A percentile compares a stretch with the other conserved stretches of the same genome.
phyloP scores from a whole-genome alignment of 371 early-diverging fungal species.

The Rhizomucor pusillus region DNA sequence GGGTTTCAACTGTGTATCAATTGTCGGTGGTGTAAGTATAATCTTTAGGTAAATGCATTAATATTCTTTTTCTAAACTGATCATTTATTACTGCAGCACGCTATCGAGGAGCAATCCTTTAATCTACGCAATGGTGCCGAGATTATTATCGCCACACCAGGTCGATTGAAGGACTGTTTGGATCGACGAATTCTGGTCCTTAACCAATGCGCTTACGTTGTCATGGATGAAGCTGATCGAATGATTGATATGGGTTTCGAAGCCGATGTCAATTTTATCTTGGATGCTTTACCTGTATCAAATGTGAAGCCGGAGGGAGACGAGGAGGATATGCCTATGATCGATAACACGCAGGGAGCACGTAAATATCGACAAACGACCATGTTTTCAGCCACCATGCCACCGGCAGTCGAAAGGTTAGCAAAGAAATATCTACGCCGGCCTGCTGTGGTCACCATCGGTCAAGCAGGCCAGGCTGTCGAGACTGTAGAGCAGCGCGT shows the following conservation, averaged over 20 bases:
- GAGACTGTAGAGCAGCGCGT: constrained; percentile 93
- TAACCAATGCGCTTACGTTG: constrained; percentile 86
- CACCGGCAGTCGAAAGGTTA: constrained; percentile 89
- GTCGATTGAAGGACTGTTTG: constrained; percentile 88
- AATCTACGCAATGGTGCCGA: constrained; percentile 85
- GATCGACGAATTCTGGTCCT: constrained; percentile 83
- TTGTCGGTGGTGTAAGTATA: constrained; percentile 87
- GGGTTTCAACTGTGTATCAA: constrained; percentile 82
- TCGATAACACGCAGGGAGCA: constrained; percentile 24
- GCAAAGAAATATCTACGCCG: constrained; percentile 90
- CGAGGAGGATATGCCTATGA: constrained; percentile 54
- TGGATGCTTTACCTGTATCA: constrained; percentile 89
- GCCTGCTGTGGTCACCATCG: constrained; percentile 97
- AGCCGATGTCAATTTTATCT: constrained; percentile 90
- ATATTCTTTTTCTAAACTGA: not conserved
- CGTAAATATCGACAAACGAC: constrained; percentile 92
- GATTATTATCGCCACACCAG: constrained; percentile 97
- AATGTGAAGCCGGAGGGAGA: constrained; percentile 86
- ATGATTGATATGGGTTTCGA: constrained; percentile 99
- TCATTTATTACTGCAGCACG: constrained; percentile 47
- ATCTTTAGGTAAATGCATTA: not conserved
- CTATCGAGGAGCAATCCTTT: constrained; percentile 83
- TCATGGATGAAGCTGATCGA: constrained; percentile 98
- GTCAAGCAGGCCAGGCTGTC: constrained; percentile 95
- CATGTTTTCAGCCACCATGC: constrained; percentile 99